phyloP scores from a whole-genome alignment of 75 land plant genomes.

The Isoetes taiwanensis region DNA sequence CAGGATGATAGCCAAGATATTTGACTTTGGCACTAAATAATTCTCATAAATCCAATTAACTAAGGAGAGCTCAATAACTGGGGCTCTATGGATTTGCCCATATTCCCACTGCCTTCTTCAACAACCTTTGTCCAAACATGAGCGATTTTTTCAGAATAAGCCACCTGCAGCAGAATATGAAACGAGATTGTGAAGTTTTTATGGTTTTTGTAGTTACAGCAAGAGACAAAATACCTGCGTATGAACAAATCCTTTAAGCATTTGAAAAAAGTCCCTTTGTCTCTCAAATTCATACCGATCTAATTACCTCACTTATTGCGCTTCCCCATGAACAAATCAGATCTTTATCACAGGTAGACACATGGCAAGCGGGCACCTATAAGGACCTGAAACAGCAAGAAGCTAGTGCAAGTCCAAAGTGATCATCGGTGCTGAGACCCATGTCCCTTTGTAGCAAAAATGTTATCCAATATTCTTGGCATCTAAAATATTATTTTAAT shows the following conservation, averaged over 20 bases:
- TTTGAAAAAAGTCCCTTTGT: constrained; percentile 39
- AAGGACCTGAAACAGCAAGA: no score
- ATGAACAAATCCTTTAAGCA: constrained; percentile 62
- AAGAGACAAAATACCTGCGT: constrained; percentile 41
- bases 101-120: constrained; percentile 38
- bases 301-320: constrained; percentile 54
- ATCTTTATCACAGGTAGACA: background rate
- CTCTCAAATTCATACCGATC: constrained; percentile 63
- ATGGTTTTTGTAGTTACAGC: background rate
- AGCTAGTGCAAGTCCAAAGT: background rate
- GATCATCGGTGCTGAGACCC: background rate
- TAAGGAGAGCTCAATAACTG: no score
- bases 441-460: background rate
- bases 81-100: constrained; percentile 6
- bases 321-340: constrained; percentile 34
- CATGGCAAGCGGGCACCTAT: no score
- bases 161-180: constrained; percentile 34
- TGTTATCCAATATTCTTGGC: background rate
- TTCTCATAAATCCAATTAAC: no score
- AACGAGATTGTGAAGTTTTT: background rate
- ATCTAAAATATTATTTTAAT: background rate
- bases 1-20: no score
- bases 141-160: constrained; percentile 66
- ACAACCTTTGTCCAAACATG: constrained; percentile 51
- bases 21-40: no score